Evolutionary conservation across 352 stramenopile species (phyloP), one percentile per base, ranked within the genome.

Genomic region (Pythium rhizo-oryzae): DNA sequence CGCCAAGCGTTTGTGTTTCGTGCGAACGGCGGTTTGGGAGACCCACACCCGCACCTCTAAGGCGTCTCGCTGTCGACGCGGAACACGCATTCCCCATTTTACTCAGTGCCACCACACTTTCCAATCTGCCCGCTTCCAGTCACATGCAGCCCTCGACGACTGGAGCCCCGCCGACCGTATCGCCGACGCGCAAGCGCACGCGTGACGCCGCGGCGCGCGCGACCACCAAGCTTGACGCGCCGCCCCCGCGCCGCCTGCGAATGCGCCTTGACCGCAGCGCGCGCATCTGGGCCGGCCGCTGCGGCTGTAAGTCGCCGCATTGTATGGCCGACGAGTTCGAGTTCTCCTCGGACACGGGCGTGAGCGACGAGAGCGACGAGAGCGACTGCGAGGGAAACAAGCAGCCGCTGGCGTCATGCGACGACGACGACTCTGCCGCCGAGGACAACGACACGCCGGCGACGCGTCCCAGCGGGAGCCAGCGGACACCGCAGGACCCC

Each of bases 311-410:
- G 6, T 37, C 44, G 18, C 58, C 65, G 30, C 23, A 57, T 16
- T 72, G 65, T 52, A 72, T 67, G 66, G 66, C 66, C 25, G 53
- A 72, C 53, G 54, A 65, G 23, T 64, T 65, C 23, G 53, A 52
- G 50, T 72, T 72, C 66, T 64, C 66, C 13, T 64, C 63, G 7
- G 63, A 63, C 37, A 64, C 54, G 37, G 47, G 35, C 33, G 63
- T 52, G 7, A 64, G 44, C 21, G 56, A 63, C 47, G 46, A 53
- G 1, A 64, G 63, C 39, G 56, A 63, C 21, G 52, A 62, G 11
- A 55, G 41, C 18, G 61, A 68, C 19, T n/a, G 28, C 13, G 52
- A 68, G 15, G 21, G 28, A 30, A 37, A 30, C n/a, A 47, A 33
- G 3, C 28, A 7, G 28, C 28, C 28, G 28, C 28, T 43, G 37